Conservation (phyloP, 495 filamentous ascomycete genomes). For the Aspergillus carlsbadensis region DNA sequence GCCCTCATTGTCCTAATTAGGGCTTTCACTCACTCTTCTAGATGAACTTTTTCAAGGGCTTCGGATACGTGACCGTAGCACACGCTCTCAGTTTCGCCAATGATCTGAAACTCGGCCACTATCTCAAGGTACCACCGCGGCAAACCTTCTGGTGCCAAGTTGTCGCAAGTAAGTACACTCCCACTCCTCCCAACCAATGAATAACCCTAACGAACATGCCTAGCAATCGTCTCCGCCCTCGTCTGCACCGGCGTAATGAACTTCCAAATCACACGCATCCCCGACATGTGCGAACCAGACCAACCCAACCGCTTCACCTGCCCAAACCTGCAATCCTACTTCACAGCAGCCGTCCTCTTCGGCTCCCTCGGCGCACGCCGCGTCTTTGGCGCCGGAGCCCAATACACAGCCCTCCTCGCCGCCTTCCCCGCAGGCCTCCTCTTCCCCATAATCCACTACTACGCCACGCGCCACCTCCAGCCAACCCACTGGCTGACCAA, state of each 20-base stretch:
- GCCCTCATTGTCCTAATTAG: not conserved
- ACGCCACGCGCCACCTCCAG: not conserved
- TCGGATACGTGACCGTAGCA: conserved; percentile 57
- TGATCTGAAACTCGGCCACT: conserved; percentile 46
- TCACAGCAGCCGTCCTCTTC: conserved; percentile 42
- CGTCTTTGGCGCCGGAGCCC: conserved; percentile 22
- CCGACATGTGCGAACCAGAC: conserved; percentile 31
- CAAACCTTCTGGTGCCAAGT: conserved; percentile 39
- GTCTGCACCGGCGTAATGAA: conserved; percentile 41
- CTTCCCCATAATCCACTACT: conserved; percentile 30
- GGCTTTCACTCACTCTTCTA: not conserved
- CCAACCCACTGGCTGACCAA: not conserved
- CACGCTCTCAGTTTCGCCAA: conserved; percentile 43
- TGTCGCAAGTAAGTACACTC: conserved; percentile 27
- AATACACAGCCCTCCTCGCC: conserved; percentile 27
- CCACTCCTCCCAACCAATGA: not conserved
- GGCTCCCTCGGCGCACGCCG: conserved; percentile 38
- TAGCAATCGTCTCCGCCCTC: conserved; percentile 34
- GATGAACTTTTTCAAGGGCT: conserved; percentile 63
- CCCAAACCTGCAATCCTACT: conserved; percentile 41
- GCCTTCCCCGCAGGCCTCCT: conserved; percentile 41
- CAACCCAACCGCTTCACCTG: conserved; percentile 40
- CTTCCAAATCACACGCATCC: conserved; percentile 42
- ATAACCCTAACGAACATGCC: too few species aligned
- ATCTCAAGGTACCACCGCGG: conserved; percentile 41